Base-by-base conservation (phyloP, 805 yeast species). In the Lipomyces yamadae region DNA sequence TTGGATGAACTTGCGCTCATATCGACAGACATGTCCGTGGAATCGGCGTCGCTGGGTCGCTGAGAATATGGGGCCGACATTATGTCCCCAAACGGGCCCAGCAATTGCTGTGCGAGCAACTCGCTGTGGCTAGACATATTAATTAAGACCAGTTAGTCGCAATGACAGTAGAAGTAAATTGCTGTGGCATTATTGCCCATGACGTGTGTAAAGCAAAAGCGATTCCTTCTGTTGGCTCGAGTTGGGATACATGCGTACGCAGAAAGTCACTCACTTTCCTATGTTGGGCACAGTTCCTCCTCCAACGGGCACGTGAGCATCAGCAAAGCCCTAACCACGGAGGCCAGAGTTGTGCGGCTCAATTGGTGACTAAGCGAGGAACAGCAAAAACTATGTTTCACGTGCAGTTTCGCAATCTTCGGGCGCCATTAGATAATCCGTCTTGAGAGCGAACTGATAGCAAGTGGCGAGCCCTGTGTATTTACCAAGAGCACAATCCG, bases 11-110 rank as follows among this genome's bases (percentile, higher is more conserved):
- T 48, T 29, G 59, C 3, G 29, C 53, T 39, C 2, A 58, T 33
- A 18, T 61, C 56, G 56, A 58, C 53, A 18, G 42, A 34, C 24
- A 55, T 59, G 37, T 61, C 63, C 24, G 24, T 24, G n/a, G 63
- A 45, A 33, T 61, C 63, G 18, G 58, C 32, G 48, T 54, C 63
- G 30, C 48, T 54, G 13, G 30, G 10, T 8, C 29, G 33, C 13
- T 30, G 33, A 35, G 30, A 42, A 53, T 29, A 15, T 15, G 32
- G 55, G 4, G 13, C 30, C 35, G 33, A 32, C 13, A 61, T 15
- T 45, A 61, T 61, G 58, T 61, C 59, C 30, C 48, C 58, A 39
- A 53, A 53, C 4, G 63, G 63, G 24, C 63, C 63, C 29, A 60
- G 52, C 37, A 52, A 11, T 42, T 42, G 48, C 24, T 42, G 48